Percentiles rank a stretch among this genome's conserved stretches.
phyloP scores from a whole-genome alignment of 352 stramenopile genomes.

The Phytopythium kandeliae region DNA sequence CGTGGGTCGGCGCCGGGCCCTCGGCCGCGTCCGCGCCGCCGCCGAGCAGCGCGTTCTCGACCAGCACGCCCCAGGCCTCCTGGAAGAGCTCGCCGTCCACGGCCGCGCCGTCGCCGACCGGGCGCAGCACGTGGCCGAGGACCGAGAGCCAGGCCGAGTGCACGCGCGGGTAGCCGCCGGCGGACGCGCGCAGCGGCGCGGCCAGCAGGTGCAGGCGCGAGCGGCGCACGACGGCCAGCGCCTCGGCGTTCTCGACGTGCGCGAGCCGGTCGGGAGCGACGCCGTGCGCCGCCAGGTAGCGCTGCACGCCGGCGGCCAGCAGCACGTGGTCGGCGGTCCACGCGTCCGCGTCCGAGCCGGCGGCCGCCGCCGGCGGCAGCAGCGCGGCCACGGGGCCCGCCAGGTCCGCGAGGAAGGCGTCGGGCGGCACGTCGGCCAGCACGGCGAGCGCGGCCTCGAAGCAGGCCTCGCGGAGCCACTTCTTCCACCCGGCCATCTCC shows the following conservation, averaged over 20 bases:
- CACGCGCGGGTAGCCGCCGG: slow-evolving; percentile 65
- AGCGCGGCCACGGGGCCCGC: slow-evolving; percentile 14
- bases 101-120: slow-evolving; percentile 23
- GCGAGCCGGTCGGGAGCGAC: slow-evolving; percentile 19
- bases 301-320: slow-evolving; percentile 63
- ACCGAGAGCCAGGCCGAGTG: slow-evolving; percentile 75
- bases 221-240: slow-evolving; percentile 39
- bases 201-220: slow-evolving; percentile 57
- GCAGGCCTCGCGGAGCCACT: slow-evolving; percentile 81
- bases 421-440: slow-evolving; percentile 36
- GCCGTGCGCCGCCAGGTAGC: slow-evolving; percentile 48
- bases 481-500: slow-evolving; percentile 81
- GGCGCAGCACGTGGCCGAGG: slow-evolving; percentile 68
- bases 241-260: slow-evolving; percentile 32
- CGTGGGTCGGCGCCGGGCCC: slow-evolving; percentile 46
- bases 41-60: slow-evolving; percentile 71
- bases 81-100: slow-evolving; percentile 70
- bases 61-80: slow-evolving; percentile 73
- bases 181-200: slow-evolving; percentile 63
- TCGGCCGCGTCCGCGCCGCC: slow-evolving; percentile 2
- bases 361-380: slow-evolving; percentile 7
- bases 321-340: slow-evolving; percentile 81
- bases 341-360: slow-evolving; percentile 15
- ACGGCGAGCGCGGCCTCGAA: slow-evolving; percentile 63
- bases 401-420: slow-evolving; percentile 41